phyloP scores from a whole-genome alignment of 1,284 basidiomycete species.

The Golubevia sp. region DNA sequence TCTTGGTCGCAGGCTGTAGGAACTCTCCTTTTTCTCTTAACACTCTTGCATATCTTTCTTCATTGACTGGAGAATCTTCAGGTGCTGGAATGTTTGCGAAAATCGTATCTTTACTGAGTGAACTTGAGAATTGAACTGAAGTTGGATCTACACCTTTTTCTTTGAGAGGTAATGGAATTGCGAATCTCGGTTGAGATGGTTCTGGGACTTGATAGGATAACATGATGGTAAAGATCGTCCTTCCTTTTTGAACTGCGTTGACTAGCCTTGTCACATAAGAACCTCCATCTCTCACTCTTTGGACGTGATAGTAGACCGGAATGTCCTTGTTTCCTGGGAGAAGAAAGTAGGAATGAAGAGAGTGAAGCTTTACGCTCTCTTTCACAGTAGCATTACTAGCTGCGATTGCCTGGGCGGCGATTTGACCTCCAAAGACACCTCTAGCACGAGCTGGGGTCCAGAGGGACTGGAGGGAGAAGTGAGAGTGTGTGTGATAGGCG shows the following conservation, averaged over 20 bases:
- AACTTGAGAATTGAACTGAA: not conserved
- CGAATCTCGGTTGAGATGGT: conserved; percentile 40
- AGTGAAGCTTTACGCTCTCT: conserved; percentile 33
- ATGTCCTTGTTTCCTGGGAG: conserved; percentile 34
- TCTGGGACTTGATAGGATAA: conserved; percentile 53
- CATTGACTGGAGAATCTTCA: conserved; percentile 29
- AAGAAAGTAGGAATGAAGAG: conserved; percentile 50
- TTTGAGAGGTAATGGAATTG: conserved; percentile 30
- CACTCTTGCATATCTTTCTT: conserved; percentile 28
- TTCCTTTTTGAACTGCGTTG: conserved; percentile 39
- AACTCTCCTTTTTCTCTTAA: conserved; percentile 15
- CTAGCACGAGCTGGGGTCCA: conserved; percentile 39
- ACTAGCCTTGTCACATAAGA: conserved; percentile 52
- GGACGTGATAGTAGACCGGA: conserved; percentile 49
- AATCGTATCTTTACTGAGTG: conserved; percentile 12
- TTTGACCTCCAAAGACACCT: conserved; percentile 55
- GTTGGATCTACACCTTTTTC: not conserved
- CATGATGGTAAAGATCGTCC: conserved; percentile 43
- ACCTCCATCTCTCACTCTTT: conserved; percentile 48
- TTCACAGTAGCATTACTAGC: conserved; percentile 42
- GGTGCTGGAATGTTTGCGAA: conserved; percentile 29
- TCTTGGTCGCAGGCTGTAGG: conserved; percentile 14
- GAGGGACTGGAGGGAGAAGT: not conserved
- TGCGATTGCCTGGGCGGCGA: conserved; percentile 47
- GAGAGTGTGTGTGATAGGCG: not conserved